These are phyloP conservation scores for Mucor circinelloides DNA, from an alignment of 371 early-diverging fungal genomes.

Conservation along the genomic window DNA sequence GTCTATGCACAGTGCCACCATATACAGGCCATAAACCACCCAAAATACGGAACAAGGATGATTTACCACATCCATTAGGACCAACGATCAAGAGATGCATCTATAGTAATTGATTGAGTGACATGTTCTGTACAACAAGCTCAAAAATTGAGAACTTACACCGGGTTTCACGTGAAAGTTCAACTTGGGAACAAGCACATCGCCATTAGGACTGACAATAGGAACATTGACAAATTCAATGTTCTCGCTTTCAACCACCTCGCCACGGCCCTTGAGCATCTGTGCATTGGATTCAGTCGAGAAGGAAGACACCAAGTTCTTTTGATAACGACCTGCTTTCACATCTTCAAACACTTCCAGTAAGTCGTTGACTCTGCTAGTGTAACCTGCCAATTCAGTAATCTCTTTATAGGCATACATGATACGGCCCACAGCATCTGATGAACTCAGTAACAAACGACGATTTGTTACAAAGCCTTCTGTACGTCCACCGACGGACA, in stretches of 20 bases:
- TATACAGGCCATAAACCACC: slow-evolving; percentile 95
- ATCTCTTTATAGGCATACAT: slow-evolving; percentile 92
- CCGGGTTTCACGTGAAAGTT: slow-evolving; percentile 89
- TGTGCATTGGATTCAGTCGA: slow-evolving; percentile 60
- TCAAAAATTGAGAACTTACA: slow-evolving; percentile 27
- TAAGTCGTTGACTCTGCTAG: slow-evolving; percentile 79
- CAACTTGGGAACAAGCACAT: slow-evolving; percentile 87
- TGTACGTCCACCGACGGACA: slow-evolving; percentile 59
- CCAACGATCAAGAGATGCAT: slow-evolving; percentile 94
- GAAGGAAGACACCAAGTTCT: slow-evolving; percentile 62
- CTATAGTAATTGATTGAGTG: slow-evolving; percentile 14
- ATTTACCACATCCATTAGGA: slow-evolving; percentile 95
- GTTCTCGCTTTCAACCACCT: slow-evolving; percentile 66
- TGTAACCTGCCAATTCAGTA: slow-evolving; percentile 90
- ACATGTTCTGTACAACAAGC: neutral
- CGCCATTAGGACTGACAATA: slow-evolving; percentile 95
- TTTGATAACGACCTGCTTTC: slow-evolving; percentile 70
- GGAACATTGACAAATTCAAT: slow-evolving; percentile 93
- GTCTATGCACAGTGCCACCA: slow-evolving; percentile 85
- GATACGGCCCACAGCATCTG: slow-evolving; percentile 90
- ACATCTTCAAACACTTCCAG: slow-evolving; percentile 85
- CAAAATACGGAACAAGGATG: slow-evolving; percentile 93
- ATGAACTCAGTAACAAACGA: slow-evolving; percentile 77
- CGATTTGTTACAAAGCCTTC: slow-evolving; percentile 90
- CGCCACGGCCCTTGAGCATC: slow-evolving; percentile 69